A percentile compares a stretch with the other conserved stretches of the same genome.
These are phyloP conservation scores for Vairimorpha necatrix DNA, from an alignment of 371 early-diverging fungal genomes.

Conservation along the genomic window DNA sequence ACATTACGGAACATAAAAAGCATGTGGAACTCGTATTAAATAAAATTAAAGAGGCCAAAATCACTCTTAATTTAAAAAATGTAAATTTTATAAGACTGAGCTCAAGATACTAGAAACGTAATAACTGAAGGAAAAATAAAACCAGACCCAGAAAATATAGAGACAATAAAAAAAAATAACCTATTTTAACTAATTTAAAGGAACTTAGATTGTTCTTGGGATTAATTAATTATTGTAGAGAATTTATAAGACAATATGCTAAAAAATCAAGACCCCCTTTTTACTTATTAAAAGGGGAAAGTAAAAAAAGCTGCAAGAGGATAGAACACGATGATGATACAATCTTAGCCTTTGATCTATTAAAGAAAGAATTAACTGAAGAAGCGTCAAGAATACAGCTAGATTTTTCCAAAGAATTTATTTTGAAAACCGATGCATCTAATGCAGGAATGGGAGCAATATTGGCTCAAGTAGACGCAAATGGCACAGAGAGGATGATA, in stretches of 20 bases:
- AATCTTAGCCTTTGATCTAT: neutral
- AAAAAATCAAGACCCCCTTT: neutral
- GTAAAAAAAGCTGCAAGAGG: neutral
- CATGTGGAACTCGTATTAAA: too few relatives aligned
- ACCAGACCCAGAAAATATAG: slow-evolving; percentile 7
- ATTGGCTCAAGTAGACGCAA: slow-evolving; percentile 17
- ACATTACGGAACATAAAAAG: too few relatives aligned
- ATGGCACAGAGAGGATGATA: neutral
- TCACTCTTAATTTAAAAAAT: too few relatives aligned
- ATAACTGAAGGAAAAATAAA: neutral
- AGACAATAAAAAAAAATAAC: neutral
- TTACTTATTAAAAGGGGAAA: neutral
- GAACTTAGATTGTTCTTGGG: slow-evolving; percentile 43
- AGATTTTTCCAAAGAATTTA: slow-evolving; percentile 32
- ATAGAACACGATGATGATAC: neutral
- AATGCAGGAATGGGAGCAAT: slow-evolving; percentile 11
- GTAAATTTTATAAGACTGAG: slow-evolving; percentile 7
- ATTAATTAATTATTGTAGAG: slow-evolving; percentile 11
- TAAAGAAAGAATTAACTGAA: neutral
- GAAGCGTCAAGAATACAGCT: neutral
- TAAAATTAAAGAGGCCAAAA: too few relatives aligned
- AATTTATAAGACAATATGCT: neutral
- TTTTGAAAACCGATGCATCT: slow-evolving; percentile 50
- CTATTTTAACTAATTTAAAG: neutral
- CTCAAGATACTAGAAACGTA: slow-evolving; percentile 35